Evolutionary conservation across 2,329 filamentous ascomycete genomes (phyloP).

Genomic region (Paracoccidioides lutzii): DNA sequence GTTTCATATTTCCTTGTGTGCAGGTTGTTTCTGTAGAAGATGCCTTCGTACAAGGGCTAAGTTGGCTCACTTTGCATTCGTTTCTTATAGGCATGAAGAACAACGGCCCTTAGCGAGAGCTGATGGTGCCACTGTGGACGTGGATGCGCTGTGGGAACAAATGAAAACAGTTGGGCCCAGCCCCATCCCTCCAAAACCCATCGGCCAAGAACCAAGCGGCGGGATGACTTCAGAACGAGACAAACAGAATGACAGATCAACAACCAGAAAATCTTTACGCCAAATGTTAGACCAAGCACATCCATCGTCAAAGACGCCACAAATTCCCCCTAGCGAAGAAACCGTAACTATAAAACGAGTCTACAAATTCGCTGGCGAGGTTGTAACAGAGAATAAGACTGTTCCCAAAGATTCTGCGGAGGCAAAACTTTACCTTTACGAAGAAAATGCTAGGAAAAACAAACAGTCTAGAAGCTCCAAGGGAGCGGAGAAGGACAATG

Average conservation of each 20-base stretch:
- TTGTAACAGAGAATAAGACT: constrained; percentile 40
- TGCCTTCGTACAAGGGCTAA: neutral
- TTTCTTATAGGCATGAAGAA: constrained; percentile 31
- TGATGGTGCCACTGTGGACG: constrained; percentile 41
- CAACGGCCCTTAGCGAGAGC: constrained; percentile 33
- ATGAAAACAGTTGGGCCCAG: constrained; percentile 30
- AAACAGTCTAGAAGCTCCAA: constrained; percentile 17
- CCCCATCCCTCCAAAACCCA: constrained; percentile 6
- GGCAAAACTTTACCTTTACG: constrained; percentile 40
- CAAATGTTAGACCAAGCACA: too few species aligned
- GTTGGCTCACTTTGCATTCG: constrained; percentile 1
- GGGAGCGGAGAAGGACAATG: constrained; percentile 1
- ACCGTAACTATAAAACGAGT: constrained; percentile 43
- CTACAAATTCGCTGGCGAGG: constrained; percentile 46
- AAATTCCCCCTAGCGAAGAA: constrained; percentile 22
- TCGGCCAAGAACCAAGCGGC: neutral
- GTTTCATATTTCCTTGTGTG: neutral
- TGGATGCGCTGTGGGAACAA: constrained; percentile 42
- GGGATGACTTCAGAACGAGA: constrained; percentile 7
- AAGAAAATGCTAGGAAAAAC: constrained; percentile 22
- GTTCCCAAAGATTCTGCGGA: constrained; percentile 43
- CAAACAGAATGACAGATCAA: constrained; percentile 9
- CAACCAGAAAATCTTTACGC: neutral
- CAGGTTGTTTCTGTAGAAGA: neutral
- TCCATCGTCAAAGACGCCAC: neutral